Evolutionary conservation across 345 rosid genomes (phyloP), one percentile per base, ranked within the genome.

Genomic region (Brassica napus): DNA sequence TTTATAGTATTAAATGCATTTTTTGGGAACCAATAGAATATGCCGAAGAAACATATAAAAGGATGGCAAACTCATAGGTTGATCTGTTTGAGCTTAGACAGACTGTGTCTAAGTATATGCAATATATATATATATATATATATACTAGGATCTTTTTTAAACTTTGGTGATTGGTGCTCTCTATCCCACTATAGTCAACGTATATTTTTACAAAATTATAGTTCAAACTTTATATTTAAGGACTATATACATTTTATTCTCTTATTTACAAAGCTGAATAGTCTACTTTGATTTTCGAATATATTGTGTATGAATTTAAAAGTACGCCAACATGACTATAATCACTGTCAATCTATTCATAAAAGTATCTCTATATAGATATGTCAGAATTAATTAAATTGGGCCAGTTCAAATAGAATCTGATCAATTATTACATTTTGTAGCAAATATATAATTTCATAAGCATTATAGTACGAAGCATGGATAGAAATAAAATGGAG

Each of bases 401-500:
- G 31, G 31, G 6, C 49, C 26, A 8, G 30, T 66, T 52, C 72
- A 47, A 44, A 47, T 8, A 47, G 23, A 54, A 47, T 12, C 54
- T 47, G 16, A 47, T 47, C 54, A 14, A 47, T 47, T 47, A 49
- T 14, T 49, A 49, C 57, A 15, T 15, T 47, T n/a, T 49, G 57
- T 49, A 49, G 57, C 57, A 15, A n/a, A 14, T n/a, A 49, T 49
- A 49, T 49, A 49, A 15, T 49, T 49, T 49, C 21, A 49, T n/a
- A n/a, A 14, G 15, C 15, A 47, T 47, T 47, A 49, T 7, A 5
- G 18, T 47, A 52, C 57, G 55, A 47, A 47, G 55, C 55, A 47
- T 14, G 7, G 55, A 14, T 47, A 47, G 59, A 74, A 62, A 26
- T 60, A 44, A 61, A 60, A 35, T 26, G 59, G 70, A 63, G 66